These are phyloP conservation scores for Funneliformis geosporum DNA, from an alignment of 192 early-diverging fungal genomes.

Conservation along the genomic window DNA sequence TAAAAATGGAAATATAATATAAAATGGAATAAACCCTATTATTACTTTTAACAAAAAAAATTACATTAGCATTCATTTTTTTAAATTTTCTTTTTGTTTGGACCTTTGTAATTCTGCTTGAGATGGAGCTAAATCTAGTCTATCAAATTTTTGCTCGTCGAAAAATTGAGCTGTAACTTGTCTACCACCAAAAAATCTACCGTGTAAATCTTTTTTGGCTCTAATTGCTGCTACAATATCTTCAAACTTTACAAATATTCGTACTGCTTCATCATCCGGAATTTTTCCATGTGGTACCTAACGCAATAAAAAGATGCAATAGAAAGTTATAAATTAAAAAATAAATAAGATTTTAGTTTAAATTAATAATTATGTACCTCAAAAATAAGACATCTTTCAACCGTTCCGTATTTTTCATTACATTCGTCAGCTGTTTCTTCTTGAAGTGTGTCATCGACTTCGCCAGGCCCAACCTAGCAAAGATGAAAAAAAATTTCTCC, in stretches of 20 bases:
- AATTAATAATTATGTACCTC: constrained; percentile 47
- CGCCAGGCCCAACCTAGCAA: constrained; percentile 61
- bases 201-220: constrained; percentile 61
- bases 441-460: constrained; percentile 74
- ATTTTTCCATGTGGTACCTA: constrained; percentile 53
- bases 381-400: constrained; percentile 66
- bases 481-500: neutral
- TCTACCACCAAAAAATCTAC: constrained; percentile 78
- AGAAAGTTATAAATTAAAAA: neutral
- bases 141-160: constrained; percentile 59
- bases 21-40: neutral
- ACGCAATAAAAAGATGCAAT: neutral
- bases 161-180: constrained; percentile 63
- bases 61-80: neutral
- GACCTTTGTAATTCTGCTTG: constrained; percentile 25
- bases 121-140: constrained; percentile 55
- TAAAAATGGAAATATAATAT: no score
- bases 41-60: neutral
- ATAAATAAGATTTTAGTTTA: neutral
- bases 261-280: constrained; percentile 66
- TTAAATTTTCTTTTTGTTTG: constrained; percentile 10
- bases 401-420: constrained; percentile 68
- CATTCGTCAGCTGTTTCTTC: constrained; percentile 80
- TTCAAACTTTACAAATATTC: constrained; percentile 79
- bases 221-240: constrained; percentile 49